A percentile compares a stretch with the other conserved stretches of the same genome.
Conservation (phyloP, 1,139 yeast genomes). For the Maudiozyma humilis region DNA sequence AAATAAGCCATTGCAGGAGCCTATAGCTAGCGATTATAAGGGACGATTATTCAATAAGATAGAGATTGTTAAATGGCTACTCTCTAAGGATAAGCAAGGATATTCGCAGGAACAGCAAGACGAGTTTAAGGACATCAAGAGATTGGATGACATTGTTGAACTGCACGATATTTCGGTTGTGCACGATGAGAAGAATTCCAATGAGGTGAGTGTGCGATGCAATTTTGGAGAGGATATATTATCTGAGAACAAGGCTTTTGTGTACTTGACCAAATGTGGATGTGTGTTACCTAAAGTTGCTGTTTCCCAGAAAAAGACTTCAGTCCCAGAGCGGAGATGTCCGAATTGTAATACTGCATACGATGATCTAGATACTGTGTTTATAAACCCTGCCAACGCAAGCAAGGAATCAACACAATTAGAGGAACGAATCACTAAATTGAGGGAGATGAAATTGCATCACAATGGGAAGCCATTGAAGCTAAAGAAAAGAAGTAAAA, state of each 20-base stretch:
- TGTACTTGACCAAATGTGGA: constrained; percentile 48
- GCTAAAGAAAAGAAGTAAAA: constrained; percentile 28
- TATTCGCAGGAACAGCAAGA: constrained; percentile 28
- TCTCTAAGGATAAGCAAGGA: constrained; percentile 30
- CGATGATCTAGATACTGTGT: constrained; percentile 32
- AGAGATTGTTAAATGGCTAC: constrained; percentile 49
- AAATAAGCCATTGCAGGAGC: constrained; percentile 35
- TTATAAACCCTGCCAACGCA: constrained; percentile 32
- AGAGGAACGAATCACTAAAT: constrained; percentile 32
- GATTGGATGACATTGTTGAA: constrained; percentile 45
- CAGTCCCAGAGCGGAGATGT: constrained; percentile 28
- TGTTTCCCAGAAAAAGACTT: constrained; percentile 32
- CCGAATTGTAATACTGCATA: constrained; percentile 36
- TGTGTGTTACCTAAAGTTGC: constrained; percentile 39
- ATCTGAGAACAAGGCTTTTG: constrained; percentile 34
- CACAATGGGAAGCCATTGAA: constrained; percentile 43
- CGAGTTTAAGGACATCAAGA: constrained; percentile 38
- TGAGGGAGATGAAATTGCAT: constrained; percentile 34
- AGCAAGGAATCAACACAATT: constrained; percentile 25
- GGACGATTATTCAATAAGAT: constrained; percentile 71
- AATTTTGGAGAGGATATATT: constrained; percentile 41
- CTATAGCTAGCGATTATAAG: constrained; percentile 61
- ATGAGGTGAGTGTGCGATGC: constrained; percentile 36
- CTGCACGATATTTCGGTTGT: constrained; percentile 30
- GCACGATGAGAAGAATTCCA: constrained; percentile 21